Conservation (phyloP, 2,329 filamentous ascomycete species). For the Paecilomyces sp. region DNA sequence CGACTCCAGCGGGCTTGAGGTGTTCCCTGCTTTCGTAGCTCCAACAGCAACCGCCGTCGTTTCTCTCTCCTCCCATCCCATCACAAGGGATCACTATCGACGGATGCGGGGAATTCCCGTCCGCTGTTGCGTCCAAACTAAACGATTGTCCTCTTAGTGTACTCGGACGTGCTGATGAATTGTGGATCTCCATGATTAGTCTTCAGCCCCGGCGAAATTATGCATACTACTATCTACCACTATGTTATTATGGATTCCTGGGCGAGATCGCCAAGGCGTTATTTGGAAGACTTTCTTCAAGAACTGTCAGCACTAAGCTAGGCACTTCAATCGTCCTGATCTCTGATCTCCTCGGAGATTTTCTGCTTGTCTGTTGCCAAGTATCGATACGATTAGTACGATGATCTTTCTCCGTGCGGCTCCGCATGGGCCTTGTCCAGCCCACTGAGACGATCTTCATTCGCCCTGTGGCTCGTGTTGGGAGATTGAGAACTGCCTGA, state of each 20-base stretch:
- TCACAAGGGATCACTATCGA: neutral
- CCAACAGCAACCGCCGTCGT: neutral
- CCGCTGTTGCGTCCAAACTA: neutral
- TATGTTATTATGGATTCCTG: neutral
- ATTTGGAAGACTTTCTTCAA: neutral
- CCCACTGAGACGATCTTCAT: neutral
- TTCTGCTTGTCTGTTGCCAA: neutral
- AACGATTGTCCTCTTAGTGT: neutral
- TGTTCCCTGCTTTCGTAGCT: neutral
- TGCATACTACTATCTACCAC: too few relatives aligned
- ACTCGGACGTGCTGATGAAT: neutral
- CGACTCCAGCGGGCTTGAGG: neutral
- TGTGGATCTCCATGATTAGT: neutral
- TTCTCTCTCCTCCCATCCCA: neutral
- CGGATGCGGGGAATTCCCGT: neutral
- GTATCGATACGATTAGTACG: neutral
- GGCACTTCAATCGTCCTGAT: neutral
- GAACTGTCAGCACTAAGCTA: neutral
- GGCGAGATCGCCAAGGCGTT: neutral
- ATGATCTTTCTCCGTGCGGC: neutral
- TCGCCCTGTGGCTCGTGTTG: neutral
- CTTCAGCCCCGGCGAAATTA: neutral
- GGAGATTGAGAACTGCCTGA: neutral
- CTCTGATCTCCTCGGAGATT: neutral
- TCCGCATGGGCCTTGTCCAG: neutral